These are phyloP conservation scores for Nicotiana sylvestris DNA, from an alignment of 257 asterid species.

Conservation along the genomic window DNA sequence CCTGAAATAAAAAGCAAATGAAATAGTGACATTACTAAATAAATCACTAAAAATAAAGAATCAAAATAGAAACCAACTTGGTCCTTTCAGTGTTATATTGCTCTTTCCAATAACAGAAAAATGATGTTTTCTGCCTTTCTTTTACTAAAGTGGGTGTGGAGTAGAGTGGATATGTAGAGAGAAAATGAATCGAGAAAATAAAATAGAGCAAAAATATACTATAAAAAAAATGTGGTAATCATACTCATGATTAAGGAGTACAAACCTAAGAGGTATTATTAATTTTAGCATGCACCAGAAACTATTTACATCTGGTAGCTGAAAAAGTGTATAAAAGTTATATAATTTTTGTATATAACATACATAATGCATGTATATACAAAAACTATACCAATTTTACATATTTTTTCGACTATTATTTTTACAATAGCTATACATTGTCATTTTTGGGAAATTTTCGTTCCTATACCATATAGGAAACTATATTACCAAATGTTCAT, in stretches of 20 bases:
- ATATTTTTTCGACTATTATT: too few relatives aligned
- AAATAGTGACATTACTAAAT: neutral
- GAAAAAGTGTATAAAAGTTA: too few relatives aligned
- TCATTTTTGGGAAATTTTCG: too few relatives aligned
- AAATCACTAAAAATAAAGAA: neutral
- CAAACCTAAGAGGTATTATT: neutral
- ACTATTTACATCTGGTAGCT: too few relatives aligned
- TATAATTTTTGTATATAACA: too few relatives aligned
- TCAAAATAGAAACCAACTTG: slow-evolving; percentile 2
- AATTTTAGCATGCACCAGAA: too few relatives aligned
- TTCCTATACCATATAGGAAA: too few relatives aligned
- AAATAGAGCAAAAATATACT: neutral
- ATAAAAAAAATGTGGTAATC: neutral
- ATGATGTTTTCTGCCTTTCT: neutral
- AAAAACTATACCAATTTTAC: too few relatives aligned
- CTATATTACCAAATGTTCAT: too few relatives aligned
- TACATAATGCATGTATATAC: too few relatives aligned
- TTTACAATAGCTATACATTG: too few relatives aligned
- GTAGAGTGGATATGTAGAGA: neutral
- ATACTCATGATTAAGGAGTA: neutral
- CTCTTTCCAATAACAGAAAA: slow-evolving; percentile 1
- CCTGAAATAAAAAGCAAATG: neutral
- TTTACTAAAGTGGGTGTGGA: neutral
- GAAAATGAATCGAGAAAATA: neutral
- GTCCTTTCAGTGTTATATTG: neutral